Conservation (phyloP, 1,284 basidiomycete genomes). For the Ceratobasidium papillatum region DNA sequence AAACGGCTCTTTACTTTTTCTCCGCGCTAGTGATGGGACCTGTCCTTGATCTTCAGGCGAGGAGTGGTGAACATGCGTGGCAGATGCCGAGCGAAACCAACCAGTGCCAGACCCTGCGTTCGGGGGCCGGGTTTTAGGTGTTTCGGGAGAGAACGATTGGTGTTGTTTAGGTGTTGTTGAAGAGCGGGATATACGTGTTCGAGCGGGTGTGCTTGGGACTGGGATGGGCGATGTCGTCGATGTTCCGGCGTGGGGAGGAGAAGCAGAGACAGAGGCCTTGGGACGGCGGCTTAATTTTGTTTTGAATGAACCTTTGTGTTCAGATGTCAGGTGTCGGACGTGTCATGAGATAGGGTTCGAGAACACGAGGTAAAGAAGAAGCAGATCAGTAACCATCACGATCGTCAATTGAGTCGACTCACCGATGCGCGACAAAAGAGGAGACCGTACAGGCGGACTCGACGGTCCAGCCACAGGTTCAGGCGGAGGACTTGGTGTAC, state of each 20-base stretch:
- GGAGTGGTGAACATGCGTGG: neutral
- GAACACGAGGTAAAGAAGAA: conserved; percentile 2
- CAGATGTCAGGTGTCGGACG: too few relatives aligned
- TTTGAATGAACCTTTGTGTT: conserved; percentile 28
- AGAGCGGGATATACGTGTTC: neutral
- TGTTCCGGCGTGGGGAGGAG: conserved; percentile 4
- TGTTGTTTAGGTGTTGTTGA: conserved; percentile 34
- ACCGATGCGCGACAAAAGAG: conserved; percentile 44
- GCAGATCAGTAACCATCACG: conserved; percentile 15
- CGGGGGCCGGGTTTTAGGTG: neutral
- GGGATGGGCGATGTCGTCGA: neutral
- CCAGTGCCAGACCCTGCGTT: neutral
- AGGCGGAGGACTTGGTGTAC: conserved; percentile 20
- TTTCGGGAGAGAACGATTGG: conserved; percentile 1
- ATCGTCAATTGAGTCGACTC: conserved; percentile 37
- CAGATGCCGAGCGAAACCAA: conserved; percentile 36
- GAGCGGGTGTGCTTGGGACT: conserved; percentile 22
- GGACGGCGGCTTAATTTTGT: conserved; percentile 21
- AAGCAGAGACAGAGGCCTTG: neutral
- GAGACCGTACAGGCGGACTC: conserved; percentile 42
- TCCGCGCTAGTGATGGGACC: neutral
- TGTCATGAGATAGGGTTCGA: conserved; percentile 12
- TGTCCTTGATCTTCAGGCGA: conserved; percentile 11
- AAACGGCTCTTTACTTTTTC: conserved; percentile 33
- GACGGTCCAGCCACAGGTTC: conserved; percentile 39